These are phyloP conservation scores for Corylus americana DNA, from an alignment of 306 rosid genomes.

Conservation along the genomic window DNA sequence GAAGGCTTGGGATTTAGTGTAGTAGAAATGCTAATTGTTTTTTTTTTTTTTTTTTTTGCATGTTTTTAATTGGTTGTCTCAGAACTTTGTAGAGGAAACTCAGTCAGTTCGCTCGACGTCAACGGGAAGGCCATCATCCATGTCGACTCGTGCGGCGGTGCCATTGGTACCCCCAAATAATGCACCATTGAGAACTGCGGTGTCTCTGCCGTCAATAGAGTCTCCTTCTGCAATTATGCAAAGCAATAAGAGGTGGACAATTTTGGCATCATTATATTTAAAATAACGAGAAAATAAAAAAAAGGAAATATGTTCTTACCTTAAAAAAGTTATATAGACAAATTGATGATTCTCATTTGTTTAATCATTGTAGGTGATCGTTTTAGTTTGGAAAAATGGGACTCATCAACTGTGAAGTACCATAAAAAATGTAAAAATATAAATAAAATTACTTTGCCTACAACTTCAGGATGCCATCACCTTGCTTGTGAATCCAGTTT, in stretches of 20 bases:
- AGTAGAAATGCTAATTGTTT: slow-evolving; percentile 24
- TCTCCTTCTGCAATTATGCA: slow-evolving; percentile 44
- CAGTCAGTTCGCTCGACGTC: slow-evolving; percentile 49
- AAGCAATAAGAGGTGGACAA: slow-evolving; percentile 56
- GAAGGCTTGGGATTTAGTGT: slow-evolving; percentile 1
- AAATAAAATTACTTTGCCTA: neutral
- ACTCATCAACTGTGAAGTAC: neutral
- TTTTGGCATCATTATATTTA: slow-evolving; percentile 1
- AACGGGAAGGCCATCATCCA: slow-evolving; percentile 49
- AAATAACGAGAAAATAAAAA: neutral
- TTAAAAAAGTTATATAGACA: neutral
- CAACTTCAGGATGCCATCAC: neutral
- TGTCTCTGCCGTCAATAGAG: slow-evolving; percentile 60
- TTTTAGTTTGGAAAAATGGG: neutral
- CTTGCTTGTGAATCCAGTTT: neutral
- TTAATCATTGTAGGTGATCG: neutral
- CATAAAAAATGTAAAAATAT: neutral
- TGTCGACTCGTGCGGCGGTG: slow-evolving; percentile 39
- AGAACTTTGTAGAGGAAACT: slow-evolving; percentile 49
- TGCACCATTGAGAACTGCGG: slow-evolving; percentile 53
- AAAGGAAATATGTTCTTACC: neutral
- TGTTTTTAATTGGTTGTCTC: slow-evolving; percentile 55
- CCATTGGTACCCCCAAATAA: slow-evolving; percentile 48
- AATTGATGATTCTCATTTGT: neutral
- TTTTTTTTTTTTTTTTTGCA: neutral